Base-by-base conservation (phyloP, 2,329 filamentous ascomycete species). In the Talaromyces sp. region DNA sequence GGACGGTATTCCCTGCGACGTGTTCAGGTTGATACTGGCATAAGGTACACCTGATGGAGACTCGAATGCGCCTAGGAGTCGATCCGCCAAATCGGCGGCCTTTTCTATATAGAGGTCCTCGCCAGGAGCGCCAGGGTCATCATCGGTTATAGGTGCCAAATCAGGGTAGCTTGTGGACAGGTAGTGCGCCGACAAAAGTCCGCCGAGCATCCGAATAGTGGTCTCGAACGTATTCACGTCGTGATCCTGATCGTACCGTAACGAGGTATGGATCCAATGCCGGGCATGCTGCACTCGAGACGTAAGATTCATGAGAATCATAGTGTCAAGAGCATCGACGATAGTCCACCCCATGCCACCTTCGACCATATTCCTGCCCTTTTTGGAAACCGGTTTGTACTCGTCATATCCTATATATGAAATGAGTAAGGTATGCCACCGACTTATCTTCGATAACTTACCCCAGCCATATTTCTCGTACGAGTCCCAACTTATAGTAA, bases 301-400 rank as follows among this genome's bases (percentile, higher is more conserved):
- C 14, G 93, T 98, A 67, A 96, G 82, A 75, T 98, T 98, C 95
- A 99, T 99, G 65, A 99, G 82, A 80, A 99, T 99, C 83, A 98
- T 85, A 0, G 95, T 99, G 76, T 99, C 95, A 66, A 99, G 81
- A 12, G 93, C 88, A 78, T 99, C 95, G 63, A 99, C 89, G 66
- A 99, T 97, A 71, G 98, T 98, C 95, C 96, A 99, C 33, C 95
- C 95, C 77, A 99, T 83, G 28, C 93, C 95, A 66, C 91, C 87
- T 3, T 89, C 84, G 6, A 92, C 88, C 93, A 99, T 98, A 70
- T 95, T 87, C 58, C 82, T 83, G 57, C 92, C 91, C 18, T 80
- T 86, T 74, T 95, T 95, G 5, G 90, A 87, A 31, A 93, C 79
- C 1, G 95, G 95, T 69, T 91, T 87, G 74, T 90, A 99, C 75